Evolutionary conservation across 805 yeast genomes (phyloP).

Genomic region (Yarrowia yakushimensis): DNA sequence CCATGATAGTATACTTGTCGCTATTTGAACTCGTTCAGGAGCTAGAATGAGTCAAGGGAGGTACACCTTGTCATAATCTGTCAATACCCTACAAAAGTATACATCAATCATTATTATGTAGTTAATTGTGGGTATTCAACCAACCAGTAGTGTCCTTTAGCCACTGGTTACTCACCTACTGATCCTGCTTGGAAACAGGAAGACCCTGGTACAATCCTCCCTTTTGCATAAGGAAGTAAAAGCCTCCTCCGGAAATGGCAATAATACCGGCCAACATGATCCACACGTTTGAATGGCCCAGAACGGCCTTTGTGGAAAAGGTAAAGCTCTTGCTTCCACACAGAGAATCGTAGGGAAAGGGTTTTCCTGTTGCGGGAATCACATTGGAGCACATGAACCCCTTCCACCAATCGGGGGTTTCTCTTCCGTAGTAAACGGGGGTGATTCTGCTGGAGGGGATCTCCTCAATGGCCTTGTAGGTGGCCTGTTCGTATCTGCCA

Average conservation of each 20-base stretch:
- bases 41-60: too few relatives aligned
- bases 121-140: too few relatives aligned
- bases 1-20: too few relatives aligned
- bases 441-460: constrained; percentile 22
- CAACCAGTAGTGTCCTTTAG: too few relatives aligned
- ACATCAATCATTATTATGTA: not conserved
- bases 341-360: constrained; percentile 16
- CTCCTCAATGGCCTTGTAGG: constrained; percentile 23
- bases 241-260: not conserved
- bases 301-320: constrained; percentile 13
- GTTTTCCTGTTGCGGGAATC: constrained; percentile 24
- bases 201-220: not conserved
- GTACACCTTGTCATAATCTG: too few relatives aligned
- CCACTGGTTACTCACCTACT: too few relatives aligned
- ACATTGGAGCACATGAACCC: constrained; percentile 25
- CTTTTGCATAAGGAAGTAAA: constrained; percentile 1
- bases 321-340: constrained; percentile 22
- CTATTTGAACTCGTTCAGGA: too few relatives aligned
- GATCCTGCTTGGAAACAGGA: not conserved
- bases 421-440: constrained; percentile 1
- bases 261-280: constrained; percentile 4
- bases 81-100: too few relatives aligned
- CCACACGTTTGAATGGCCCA: constrained; percentile 23
- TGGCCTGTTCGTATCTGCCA: constrained; percentile 20
- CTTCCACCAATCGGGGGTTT: constrained; percentile 24